Percentiles rank a stretch among this genome's conserved stretches.
Conservation (phyloP, 129 eudicot species). For the Cynara cardunculus region DNA sequence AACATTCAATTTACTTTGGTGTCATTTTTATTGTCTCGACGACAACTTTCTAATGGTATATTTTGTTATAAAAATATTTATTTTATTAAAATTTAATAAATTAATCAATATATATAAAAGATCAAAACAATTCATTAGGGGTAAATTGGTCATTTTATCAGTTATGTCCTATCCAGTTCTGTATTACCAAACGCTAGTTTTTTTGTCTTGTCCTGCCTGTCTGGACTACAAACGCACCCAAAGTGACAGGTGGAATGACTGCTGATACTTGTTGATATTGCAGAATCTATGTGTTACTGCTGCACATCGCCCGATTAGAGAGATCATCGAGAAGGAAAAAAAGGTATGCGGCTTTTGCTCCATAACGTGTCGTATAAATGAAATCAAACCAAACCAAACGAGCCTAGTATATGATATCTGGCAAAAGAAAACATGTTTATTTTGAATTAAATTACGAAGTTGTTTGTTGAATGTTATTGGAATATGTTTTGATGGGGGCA, state of each 20-base stretch:
- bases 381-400: background rate
- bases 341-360: slow-evolving; percentile 38
- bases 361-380: background rate
- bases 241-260: background rate
- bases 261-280: slow-evolving; percentile 13
- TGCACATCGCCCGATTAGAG: slow-evolving; percentile 90
- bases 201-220: too few relatives aligned
- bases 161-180: too few relatives aligned
- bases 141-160: too few relatives aligned
- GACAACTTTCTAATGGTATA: too few relatives aligned
- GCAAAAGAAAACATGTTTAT: background rate
- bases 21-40: too few relatives aligned
- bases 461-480: background rate
- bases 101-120: too few relatives aligned
- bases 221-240: too few relatives aligned
- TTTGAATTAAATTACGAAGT: background rate
- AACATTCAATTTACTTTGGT: too few relatives aligned
- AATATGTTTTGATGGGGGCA: slow-evolving; percentile 20
- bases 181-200: too few relatives aligned
- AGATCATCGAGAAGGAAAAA: slow-evolving; percentile 77
- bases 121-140: too few relatives aligned
- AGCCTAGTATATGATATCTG: background rate
- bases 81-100: too few relatives aligned
- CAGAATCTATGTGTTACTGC: slow-evolving; percentile 97
- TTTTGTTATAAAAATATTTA: too few relatives aligned